Conservation (phyloP, 805 yeast genomes). For the Yarrowia keelungensis region DNA sequence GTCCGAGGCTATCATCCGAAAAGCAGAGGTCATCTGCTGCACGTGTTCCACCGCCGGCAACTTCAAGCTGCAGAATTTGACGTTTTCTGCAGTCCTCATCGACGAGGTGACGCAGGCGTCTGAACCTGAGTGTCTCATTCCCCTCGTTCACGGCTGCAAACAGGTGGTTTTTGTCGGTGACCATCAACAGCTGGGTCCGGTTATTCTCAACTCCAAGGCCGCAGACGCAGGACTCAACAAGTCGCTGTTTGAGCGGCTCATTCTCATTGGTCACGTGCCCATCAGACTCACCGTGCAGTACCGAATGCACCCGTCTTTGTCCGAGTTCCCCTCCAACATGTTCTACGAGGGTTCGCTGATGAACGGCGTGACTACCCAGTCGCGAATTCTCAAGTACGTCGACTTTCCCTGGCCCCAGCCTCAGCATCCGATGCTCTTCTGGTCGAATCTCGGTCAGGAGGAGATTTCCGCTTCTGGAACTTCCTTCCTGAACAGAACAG, state of each 20-base stretch:
- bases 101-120: slow-evolving; percentile 95
- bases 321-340: slow-evolving; percentile 89
- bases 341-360: slow-evolving; percentile 92
- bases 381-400: slow-evolving; percentile 62
- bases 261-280: slow-evolving; percentile 82
- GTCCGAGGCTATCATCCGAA: slow-evolving; percentile 59
- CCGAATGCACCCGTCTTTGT: slow-evolving; percentile 89
- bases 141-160: slow-evolving; percentile 86
- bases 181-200: slow-evolving; percentile 95
- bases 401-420: slow-evolving; percentile 92
- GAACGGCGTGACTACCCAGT: slow-evolving; percentile 84
- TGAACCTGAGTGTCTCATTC: slow-evolving; percentile 90
- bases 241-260: slow-evolving; percentile 85
- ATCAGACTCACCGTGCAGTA: slow-evolving; percentile 89
- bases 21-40: slow-evolving; percentile 82
- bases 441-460: slow-evolving; percentile 89
- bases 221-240: slow-evolving; percentile 86
- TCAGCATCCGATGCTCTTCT: slow-evolving; percentile 91
- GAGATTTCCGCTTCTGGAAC: slow-evolving; percentile 84
- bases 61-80: slow-evolving; percentile 59
- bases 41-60: slow-evolving; percentile 96
- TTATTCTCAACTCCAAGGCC: slow-evolving; percentile 78
- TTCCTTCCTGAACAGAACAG: slow-evolving; percentile 82
- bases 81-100: slow-evolving; percentile 79
- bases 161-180: slow-evolving; percentile 93